phyloP scores from a whole-genome alignment of 257 asterid species.

The Hygrophila difformis region DNA sequence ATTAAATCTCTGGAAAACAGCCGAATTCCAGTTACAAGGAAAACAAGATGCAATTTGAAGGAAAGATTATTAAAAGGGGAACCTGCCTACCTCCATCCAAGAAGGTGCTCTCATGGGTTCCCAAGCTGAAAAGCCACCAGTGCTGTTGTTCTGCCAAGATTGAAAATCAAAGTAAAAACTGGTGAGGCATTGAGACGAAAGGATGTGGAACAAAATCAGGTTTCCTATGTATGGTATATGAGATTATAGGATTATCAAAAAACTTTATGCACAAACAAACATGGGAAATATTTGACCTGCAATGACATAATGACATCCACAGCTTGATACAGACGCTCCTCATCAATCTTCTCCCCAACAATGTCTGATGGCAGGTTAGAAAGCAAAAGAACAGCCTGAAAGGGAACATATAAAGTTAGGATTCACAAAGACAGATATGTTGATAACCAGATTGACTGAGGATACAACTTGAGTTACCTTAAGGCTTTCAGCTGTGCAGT shows the following conservation, averaged over 20 bases:
- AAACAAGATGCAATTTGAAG: too few species aligned
- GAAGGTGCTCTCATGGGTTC: conserved; percentile 22
- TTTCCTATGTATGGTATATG: too few species aligned
- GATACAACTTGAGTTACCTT: conserved; percentile 23
- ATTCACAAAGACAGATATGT: background rate
- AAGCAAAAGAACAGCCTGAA: conserved; percentile 40
- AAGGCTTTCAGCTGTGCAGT: conserved; percentile 62
- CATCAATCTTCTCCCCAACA: conserved; percentile 18
- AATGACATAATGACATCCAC: conserved; percentile 23
- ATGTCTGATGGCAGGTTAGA: conserved; percentile 40
- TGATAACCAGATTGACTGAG: too few species aligned
- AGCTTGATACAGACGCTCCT: conserved; percentile 24
- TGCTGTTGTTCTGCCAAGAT: conserved; percentile 31
- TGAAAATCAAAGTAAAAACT: too few species aligned
- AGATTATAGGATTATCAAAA: too few species aligned
- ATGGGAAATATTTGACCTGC: conserved; percentile 13
- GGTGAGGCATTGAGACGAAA: too few species aligned
- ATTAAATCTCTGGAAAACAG: too few species aligned
- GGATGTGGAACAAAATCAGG: too few species aligned
- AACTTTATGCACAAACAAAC: background rate
- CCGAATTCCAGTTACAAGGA: too few species aligned
- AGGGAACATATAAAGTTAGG: too few species aligned
- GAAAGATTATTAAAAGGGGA: too few species aligned
- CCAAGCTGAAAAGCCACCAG: conserved; percentile 56
- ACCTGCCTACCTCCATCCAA: too few species aligned